Evolutionary conservation across 176 grass and related monocot genomes (phyloP), one percentile per base, ranked within the genome.

Genomic region (Echinochloa phyllopogon): DNA sequence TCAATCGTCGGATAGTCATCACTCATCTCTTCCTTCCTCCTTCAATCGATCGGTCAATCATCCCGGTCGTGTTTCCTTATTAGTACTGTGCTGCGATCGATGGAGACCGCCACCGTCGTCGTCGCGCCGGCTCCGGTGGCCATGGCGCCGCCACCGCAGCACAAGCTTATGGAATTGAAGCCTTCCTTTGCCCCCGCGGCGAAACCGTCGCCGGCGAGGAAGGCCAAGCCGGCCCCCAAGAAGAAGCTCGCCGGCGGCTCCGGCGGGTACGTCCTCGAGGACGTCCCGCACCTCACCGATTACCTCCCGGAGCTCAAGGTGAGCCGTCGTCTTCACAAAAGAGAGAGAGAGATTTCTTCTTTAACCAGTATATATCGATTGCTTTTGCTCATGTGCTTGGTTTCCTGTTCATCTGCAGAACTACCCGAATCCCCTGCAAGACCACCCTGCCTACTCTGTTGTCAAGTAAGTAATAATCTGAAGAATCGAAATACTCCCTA

Each of bases 371-470:
- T n/a, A 6, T 1, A 61, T 61, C 23, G 69, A 48, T 18, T 17
- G 11, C 0, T 4, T 80, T 50, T 61, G 41, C 11, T 80, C 48
- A 24, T 72, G 55, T 42, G 62, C 1, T 86, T 45, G 29, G 5
- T 52, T 33, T n/a, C 3, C 37, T 50, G 39, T 63, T 38, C 23
- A 7, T 71, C 13, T 79, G 52, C 89, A 92, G 87, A 88, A 78
- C 70, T 82, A 91, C 83, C 80, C 92, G 65, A 97, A 97, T 81
- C 94, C 92, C 17, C 90, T 97, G 59, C 94, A 97, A 87, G 88
- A 92, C 67, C 89, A 97, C 72, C 92, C 94, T 16, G 94, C 94
- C 41, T 97, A 97, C 79, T 88, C 94, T 6, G 90, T 94, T 59
- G 92, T 97, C 83, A 97, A 97, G 92, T 97, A 83, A 87, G 77